These are phyloP conservation scores for Solanum paucissectum DNA, from an alignment of 257 asterid species.

Conservation along the genomic window DNA sequence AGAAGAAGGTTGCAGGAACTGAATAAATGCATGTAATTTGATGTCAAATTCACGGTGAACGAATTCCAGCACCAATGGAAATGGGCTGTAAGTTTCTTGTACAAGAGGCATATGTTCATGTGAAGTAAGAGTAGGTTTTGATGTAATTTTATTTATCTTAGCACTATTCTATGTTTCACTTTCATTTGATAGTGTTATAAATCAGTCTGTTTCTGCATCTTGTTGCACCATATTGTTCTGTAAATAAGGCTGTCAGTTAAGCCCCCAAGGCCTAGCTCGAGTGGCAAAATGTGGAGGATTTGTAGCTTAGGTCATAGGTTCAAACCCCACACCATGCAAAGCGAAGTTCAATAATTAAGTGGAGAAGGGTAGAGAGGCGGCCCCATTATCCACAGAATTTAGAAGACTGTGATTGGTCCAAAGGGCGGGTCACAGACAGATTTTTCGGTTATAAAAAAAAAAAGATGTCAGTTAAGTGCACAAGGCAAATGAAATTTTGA, in stretches of 20 bases:
- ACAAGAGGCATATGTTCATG: constrained; percentile 28
- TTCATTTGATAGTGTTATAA: not conserved
- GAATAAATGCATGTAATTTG: constrained; percentile 29
- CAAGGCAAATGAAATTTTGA: not conserved
- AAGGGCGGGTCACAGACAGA: too few species aligned
- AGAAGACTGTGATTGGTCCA: too few species aligned
- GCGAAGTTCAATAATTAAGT: too few species aligned
- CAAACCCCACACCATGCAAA: too few species aligned
- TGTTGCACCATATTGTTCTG: not conserved
- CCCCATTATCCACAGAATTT: too few species aligned
- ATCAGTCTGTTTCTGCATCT: not conserved
- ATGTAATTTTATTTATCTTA: constrained; percentile 13
- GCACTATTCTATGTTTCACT: constrained; percentile 3
- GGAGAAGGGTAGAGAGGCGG: too few species aligned
- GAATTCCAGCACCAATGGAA: not conserved
- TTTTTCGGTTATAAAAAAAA: too few species aligned
- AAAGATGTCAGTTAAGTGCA: not conserved
- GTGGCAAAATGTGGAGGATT: too few species aligned
- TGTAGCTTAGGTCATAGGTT: too few species aligned
- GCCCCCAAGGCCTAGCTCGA: too few species aligned
- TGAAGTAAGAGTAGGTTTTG: constrained; percentile 30
- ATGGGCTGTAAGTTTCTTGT: constrained; percentile 1
- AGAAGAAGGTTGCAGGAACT: constrained; percentile 83
- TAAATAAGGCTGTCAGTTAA: not conserved
- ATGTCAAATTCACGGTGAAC: not conserved